phyloP scores from a whole-genome alignment of 305 asterid genomes.

The Plantago rigida region DNA sequence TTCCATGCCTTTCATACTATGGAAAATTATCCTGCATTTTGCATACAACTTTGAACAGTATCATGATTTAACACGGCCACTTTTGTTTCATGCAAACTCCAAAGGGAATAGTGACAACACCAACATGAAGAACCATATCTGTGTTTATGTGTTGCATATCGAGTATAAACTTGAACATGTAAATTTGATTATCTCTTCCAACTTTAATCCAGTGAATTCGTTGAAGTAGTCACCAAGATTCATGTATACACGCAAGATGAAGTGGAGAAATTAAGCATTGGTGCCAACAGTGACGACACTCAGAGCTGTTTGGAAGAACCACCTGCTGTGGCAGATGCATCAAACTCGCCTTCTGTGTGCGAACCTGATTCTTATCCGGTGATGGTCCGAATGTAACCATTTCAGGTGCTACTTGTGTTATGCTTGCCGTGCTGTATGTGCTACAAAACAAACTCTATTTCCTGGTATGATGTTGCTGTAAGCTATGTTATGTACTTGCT shows the following conservation, averaged over 20 bases:
- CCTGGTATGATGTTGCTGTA: background rate
- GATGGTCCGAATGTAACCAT: conserved; percentile 37
- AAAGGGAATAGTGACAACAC: background rate
- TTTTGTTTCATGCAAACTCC: background rate
- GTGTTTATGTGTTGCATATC: background rate
- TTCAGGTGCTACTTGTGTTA: background rate
- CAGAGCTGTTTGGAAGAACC: conserved; percentile 83
- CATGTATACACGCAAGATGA: conserved; percentile 84
- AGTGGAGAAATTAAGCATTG: conserved; percentile 76
- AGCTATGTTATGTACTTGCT: background rate
- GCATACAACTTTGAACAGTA: background rate
- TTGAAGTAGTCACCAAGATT: conserved; percentile 75
- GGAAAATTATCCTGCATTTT: background rate
- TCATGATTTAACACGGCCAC: background rate
- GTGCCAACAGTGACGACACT: conserved; percentile 72
- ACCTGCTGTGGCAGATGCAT: conserved; percentile 36
- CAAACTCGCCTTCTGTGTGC: conserved; percentile 73
- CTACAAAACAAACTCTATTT: conserved; percentile 4
- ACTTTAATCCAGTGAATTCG: conserved; percentile 56
- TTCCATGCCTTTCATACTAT: background rate
- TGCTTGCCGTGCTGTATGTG: conserved; percentile 1
- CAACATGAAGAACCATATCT: background rate
- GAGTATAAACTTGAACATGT: background rate
- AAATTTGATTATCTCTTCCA: background rate
- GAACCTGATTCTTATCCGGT: conserved; percentile 54